phyloP scores from a whole-genome alignment of 2,329 filamentous ascomycete genomes.

The Alternaria gaisen region DNA sequence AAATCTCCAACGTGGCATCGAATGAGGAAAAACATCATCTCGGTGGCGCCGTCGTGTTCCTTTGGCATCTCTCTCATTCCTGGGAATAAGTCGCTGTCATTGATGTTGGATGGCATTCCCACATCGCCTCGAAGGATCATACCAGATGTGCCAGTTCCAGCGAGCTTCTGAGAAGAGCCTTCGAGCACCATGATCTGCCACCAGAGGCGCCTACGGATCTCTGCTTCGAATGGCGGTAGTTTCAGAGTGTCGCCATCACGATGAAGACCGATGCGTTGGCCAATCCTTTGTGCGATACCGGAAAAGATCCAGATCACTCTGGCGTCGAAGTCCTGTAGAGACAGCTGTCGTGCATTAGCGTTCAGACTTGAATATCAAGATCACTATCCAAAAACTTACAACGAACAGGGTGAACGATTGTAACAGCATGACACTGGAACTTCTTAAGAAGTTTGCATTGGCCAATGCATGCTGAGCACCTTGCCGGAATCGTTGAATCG shows the following conservation, averaged over 20 bases:
- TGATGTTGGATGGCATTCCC: conserved; percentile 61
- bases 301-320: conserved; percentile 71
- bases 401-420: conserved; percentile 72
- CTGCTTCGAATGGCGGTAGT: conserved; percentile 65
- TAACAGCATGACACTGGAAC: conserved; percentile 70
- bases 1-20: conserved; percentile 55
- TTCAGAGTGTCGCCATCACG: conserved; percentile 64
- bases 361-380: not conserved
- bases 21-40: conserved; percentile 60
- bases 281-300: conserved; percentile 68
- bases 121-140: conserved; percentile 60
- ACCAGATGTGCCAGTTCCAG: conserved; percentile 57
- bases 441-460: conserved; percentile 72
- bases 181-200: conserved; percentile 71
- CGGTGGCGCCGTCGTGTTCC: conserved; percentile 55
- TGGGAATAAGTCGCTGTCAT: conserved; percentile 60
- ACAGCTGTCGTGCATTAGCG: conserved; percentile 47
- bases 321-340: conserved; percentile 56
- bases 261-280: conserved; percentile 68
- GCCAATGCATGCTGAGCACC: conserved; percentile 71
- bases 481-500: conserved; percentile 64
- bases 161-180: conserved; percentile 63
- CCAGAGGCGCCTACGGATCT: conserved; percentile 65
- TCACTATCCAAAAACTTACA: conserved; percentile 56
- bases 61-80: conserved; percentile 56